These are phyloP conservation scores for Hypoxylon sp. DNA, from an alignment of 2,329 filamentous ascomycete species.

Conservation along the genomic window DNA sequence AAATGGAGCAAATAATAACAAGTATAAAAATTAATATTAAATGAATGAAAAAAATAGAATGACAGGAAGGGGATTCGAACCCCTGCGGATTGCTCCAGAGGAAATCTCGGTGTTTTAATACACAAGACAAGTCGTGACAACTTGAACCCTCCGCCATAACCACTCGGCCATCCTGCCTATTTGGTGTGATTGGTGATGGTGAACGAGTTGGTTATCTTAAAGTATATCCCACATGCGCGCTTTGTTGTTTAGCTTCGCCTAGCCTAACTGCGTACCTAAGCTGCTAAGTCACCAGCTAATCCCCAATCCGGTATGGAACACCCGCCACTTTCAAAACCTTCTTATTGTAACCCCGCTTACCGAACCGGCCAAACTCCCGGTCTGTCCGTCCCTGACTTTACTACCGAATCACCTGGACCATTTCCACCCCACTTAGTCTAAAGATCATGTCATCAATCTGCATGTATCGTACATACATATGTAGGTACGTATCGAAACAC, in stretches of 20 bases:
- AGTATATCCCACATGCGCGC: neutral
- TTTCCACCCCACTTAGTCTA: neutral
- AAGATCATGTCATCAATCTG: constrained; percentile 13
- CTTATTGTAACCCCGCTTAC: neutral
- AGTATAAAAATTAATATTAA: neutral
- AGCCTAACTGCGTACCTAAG: no score
- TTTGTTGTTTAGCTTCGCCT: neutral
- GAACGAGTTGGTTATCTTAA: neutral
- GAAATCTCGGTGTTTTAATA: constrained; percentile 10
- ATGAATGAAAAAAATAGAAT: neutral
- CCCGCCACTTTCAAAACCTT: neutral
- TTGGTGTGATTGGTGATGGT: neutral
- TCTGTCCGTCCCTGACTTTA: neutral
- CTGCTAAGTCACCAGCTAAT: neutral
- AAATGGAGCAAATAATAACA: neutral
- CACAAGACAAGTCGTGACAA: constrained; percentile 4
- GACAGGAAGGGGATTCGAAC: constrained; percentile 27
- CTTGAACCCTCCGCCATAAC: constrained; percentile 23
- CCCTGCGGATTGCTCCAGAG: constrained; percentile 27
- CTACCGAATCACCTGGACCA: constrained; percentile 2
- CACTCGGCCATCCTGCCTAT: constrained; percentile 16
- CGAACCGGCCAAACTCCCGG: constrained; percentile 1
- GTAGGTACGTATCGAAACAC: neutral
- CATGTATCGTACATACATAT: neutral
- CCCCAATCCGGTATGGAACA: neutral